Evolutionary conservation across 2,329 filamentous ascomycete species (phyloP).

Genomic region (Nemania abortiva): DNA sequence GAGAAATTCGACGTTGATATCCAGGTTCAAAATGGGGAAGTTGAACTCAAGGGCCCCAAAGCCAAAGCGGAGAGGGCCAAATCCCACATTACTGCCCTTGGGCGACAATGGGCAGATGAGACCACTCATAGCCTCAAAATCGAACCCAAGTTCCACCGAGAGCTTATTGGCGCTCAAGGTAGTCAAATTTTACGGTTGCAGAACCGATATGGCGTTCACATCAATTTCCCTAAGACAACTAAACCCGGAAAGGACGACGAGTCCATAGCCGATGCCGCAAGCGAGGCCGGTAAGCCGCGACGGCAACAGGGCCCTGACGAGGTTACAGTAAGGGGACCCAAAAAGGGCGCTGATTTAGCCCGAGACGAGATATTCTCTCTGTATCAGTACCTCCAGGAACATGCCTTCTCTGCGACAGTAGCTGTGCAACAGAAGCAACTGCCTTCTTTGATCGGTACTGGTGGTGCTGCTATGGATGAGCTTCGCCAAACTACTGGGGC

Average conservation of each 20-base stretch:
- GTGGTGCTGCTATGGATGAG: slow-evolving; percentile 90
- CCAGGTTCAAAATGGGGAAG: slow-evolving; percentile 92
- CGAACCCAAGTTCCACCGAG: slow-evolving; percentile 91
- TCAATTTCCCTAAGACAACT: slow-evolving; percentile 85
- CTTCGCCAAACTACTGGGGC: slow-evolving; percentile 86
- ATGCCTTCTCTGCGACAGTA: slow-evolving; percentile 82
- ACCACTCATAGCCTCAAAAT: slow-evolving; percentile 88
- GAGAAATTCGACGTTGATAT: slow-evolving; percentile 79
- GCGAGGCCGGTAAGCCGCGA: slow-evolving; percentile 73
- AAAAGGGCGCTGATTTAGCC: slow-evolving; percentile 91
- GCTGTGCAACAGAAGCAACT: slow-evolving; percentile 92
- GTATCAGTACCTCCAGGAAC: slow-evolving; percentile 89
- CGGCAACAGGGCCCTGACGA: slow-evolving; percentile 86
- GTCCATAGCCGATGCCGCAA: slow-evolving; percentile 74
- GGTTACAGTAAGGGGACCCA: slow-evolving; percentile 90
- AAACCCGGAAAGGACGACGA: slow-evolving; percentile 78
- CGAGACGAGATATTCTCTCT: slow-evolving; percentile 91
- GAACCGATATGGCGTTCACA: slow-evolving; percentile 87
- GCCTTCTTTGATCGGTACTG: slow-evolving; percentile 91
- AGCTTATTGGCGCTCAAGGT: slow-evolving; percentile 90
- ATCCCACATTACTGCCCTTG: slow-evolving; percentile 81
- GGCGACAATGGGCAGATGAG: slow-evolving; percentile 90
- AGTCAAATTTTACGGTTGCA: slow-evolving; percentile 92
- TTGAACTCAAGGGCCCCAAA: slow-evolving; percentile 95
- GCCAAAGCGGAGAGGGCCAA: slow-evolving; percentile 92